Evolutionary conservation across 1,284 basidiomycete species (phyloP).

Genomic region (Malassezia psittaci): DNA sequence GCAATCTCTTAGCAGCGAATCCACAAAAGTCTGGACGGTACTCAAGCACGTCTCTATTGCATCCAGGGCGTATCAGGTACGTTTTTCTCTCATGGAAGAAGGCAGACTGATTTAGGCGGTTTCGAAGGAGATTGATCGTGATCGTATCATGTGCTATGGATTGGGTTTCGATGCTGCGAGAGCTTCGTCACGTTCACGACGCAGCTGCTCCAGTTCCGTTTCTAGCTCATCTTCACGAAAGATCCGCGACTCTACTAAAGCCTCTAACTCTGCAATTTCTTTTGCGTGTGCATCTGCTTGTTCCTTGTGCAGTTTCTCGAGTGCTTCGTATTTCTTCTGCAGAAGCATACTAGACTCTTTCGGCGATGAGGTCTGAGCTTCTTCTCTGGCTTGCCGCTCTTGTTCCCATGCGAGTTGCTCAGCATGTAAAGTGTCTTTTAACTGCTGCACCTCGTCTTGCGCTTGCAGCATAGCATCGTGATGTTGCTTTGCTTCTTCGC

Average conservation of each 20-base stretch:
- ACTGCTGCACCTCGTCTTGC: neutral
- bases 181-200: slow-evolving; percentile 2
- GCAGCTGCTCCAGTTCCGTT: slow-evolving; percentile 27
- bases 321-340: slow-evolving; percentile 28
- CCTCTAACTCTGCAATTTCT: slow-evolving; percentile 36
- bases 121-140: slow-evolving; percentile 7
- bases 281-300: slow-evolving; percentile 29
- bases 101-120: slow-evolving; percentile 11
- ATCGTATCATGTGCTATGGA: neutral
- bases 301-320: slow-evolving; percentile 36
- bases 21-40: slow-evolving; percentile 3
- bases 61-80: slow-evolving; percentile 6
- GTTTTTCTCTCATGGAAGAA: neutral
- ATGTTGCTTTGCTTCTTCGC: slow-evolving; percentile 42
- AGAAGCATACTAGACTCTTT: slow-evolving; percentile 49
- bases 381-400: slow-evolving; percentile 82
- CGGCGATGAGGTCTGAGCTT: slow-evolving; percentile 54
- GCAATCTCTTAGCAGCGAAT: slow-evolving; percentile 10
- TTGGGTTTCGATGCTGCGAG: neutral
- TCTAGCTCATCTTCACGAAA: slow-evolving; percentile 36
- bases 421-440: slow-evolving; percentile 77
- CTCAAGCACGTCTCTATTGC: neutral
- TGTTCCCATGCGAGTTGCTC: slow-evolving; percentile 78
- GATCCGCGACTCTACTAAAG: slow-evolving; percentile 37
- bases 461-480: slow-evolving; percentile 52